A percentile compares a stretch with the other conserved stretches of the same genome.
Conservation (phyloP, 179 eudicot genomes). For the Corrigiola litoralis region DNA sequence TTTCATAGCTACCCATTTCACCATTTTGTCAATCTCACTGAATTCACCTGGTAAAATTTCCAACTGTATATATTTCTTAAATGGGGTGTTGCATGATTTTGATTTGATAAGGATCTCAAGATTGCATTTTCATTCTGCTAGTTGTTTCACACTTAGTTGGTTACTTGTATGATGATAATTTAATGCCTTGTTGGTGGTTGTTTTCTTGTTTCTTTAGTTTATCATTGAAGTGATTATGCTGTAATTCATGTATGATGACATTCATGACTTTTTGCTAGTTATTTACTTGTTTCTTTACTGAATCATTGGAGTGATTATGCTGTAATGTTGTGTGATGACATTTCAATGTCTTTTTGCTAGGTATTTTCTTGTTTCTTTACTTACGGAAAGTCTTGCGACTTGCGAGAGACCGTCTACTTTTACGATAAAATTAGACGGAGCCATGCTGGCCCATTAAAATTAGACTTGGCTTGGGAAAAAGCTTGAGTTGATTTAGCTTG, state of each 20-base stretch:
- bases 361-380: no score
- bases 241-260: no score
- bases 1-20: constrained; percentile 7
- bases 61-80: not conserved
- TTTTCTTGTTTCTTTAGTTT: not conserved
- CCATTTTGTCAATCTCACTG: constrained; percentile 5
- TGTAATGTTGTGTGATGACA: no score
- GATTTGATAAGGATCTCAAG: constrained; percentile 15
- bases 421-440: no score
- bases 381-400: no score
- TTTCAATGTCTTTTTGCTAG: no score
- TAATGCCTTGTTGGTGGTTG: not conserved
- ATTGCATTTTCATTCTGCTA: constrained; percentile 1
- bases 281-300: no score
- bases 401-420: no score
- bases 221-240: not conserved
- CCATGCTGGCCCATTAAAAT: no score
- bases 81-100: constrained; percentile 5
- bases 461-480: no score
- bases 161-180: constrained; percentile 8
- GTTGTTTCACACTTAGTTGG: constrained; percentile 13
- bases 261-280: no score
- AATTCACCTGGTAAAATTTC: constrained; percentile 12
- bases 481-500: not conserved
- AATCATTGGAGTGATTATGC: no score